phyloP scores from a whole-genome alignment of 129 eudicot genomes.

The Arctium lappa region DNA sequence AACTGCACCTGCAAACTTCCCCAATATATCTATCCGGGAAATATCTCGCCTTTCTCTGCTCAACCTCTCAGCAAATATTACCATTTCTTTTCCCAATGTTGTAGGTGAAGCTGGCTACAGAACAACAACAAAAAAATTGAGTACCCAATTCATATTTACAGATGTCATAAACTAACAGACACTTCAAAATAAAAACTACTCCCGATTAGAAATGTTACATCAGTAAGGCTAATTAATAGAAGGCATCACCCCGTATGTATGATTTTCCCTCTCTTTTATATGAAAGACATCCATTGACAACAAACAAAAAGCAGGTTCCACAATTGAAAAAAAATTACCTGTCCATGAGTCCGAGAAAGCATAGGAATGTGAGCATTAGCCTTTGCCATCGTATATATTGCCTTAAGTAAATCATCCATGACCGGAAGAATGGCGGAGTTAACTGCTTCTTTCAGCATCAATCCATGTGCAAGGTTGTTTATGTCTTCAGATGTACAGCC shows the following conservation, averaged over 20 bases:
- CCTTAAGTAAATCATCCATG: constrained; percentile 68
- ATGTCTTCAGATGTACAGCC: constrained; percentile 98
- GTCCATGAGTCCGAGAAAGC: constrained; percentile 99
- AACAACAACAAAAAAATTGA: not conserved
- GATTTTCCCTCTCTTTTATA: not conserved
- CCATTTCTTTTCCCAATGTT: constrained; percentile 94
- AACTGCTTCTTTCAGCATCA: constrained; percentile 85
- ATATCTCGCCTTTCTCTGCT: constrained; percentile 56
- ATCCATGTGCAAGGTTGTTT: constrained; percentile 88
- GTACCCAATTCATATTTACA: not conserved
- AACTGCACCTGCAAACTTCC: constrained; percentile 99
- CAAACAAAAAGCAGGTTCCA: not conserved
- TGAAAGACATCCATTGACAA: not conserved
- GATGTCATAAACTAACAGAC: not conserved
- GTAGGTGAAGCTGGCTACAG: constrained; percentile 96
- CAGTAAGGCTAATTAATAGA: not conserved
- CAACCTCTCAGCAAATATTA: constrained; percentile 74
- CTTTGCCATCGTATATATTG: constrained; percentile 58
- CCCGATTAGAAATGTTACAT: not conserved
- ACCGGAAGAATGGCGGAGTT: constrained; percentile 52
- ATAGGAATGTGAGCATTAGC: constrained; percentile 67
- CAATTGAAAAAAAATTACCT: constrained; percentile 44
- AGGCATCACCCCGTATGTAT: not conserved
- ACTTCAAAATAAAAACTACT: not conserved
- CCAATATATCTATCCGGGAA: constrained; percentile 67